Evolutionary conservation across 352 stramenopile species (phyloP).

Genomic region (Globisporangium mamillatum): DNA sequence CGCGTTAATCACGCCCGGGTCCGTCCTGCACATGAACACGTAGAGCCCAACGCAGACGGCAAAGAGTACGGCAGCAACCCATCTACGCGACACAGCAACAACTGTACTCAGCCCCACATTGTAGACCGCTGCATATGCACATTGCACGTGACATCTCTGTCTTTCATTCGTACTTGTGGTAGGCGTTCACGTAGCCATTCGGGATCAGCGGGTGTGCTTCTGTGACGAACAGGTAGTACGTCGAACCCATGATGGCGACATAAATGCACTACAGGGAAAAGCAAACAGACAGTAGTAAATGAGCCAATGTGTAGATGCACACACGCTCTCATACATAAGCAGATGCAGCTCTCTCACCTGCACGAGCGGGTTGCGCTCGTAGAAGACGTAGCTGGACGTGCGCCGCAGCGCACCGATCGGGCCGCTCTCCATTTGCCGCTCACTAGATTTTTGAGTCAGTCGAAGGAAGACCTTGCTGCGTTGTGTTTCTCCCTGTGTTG

Average conservation of each 20-base stretch:
- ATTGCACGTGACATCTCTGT: neutral
- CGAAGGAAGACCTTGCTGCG: neutral
- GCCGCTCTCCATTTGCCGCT: neutral
- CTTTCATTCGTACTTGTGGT: conserved; percentile 53
- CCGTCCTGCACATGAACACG: conserved; percentile 56
- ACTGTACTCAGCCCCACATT: neutral
- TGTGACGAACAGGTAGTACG: conserved; percentile 67
- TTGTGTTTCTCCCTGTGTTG: neutral
- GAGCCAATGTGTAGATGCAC: neutral
- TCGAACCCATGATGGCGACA: conserved; percentile 60
- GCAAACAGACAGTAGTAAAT: neutral
- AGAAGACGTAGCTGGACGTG: conserved; percentile 58
- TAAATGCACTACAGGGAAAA: conserved; percentile 50
- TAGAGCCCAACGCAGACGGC: conserved; percentile 60
- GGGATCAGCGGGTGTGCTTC: conserved; percentile 62
- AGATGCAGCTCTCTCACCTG: conserved; percentile 32
- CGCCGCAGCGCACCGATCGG: conserved; percentile 30
- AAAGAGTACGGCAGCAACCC: conserved; percentile 50
- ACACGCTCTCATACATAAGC: neutral
- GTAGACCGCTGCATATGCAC: neutral
- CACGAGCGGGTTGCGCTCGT: conserved; percentile 63
- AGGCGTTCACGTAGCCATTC: conserved; percentile 53
- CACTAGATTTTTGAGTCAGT: neutral
- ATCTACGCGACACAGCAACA: conserved; percentile 24
- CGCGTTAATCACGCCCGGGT: conserved; percentile 71